Conservation (phyloP, 2,329 filamentous ascomycete genomes). For the Saccharata proteae region DNA sequence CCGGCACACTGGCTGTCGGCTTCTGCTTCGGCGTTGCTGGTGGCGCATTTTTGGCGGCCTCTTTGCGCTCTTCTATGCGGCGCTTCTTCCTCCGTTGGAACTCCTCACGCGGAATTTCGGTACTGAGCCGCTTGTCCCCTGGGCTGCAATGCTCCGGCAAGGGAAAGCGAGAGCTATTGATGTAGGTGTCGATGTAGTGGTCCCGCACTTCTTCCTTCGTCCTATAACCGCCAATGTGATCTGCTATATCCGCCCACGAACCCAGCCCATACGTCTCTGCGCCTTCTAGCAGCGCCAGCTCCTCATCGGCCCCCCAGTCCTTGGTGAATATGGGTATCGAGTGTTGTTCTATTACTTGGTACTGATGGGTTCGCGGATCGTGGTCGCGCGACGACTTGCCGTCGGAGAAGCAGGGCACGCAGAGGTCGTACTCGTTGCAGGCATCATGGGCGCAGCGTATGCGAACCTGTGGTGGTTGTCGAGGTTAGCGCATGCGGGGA, state of each 20-base stretch:
- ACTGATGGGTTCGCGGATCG: conserved; percentile 75
- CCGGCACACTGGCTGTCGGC: conserved; percentile 85
- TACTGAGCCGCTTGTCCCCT: conserved; percentile 63
- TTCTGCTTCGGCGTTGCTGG: conserved; percentile 86
- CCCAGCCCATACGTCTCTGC: conserved; percentile 93
- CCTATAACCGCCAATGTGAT: conserved; percentile 92
- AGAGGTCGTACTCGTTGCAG: conserved; percentile 93
- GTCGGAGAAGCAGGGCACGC: conserved; percentile 84
- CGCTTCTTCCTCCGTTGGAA: conserved; percentile 90
- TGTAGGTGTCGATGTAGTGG: conserved; percentile 81
- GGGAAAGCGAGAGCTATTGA: conserved; percentile 74
- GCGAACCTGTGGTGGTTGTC: conserved; percentile 54
- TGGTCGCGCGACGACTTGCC: conserved; percentile 73
- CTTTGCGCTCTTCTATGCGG: conserved; percentile 82
- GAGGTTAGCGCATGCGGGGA: conserved; percentile 5
- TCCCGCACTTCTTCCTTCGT: conserved; percentile 92
- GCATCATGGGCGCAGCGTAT: conserved; percentile 76
- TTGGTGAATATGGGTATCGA: conserved; percentile 91
- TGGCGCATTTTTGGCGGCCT: conserved; percentile 71
- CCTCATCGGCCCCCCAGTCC: conserved; percentile 96
- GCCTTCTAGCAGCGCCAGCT: conserved; percentile 83
- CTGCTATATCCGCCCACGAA: conserved; percentile 95
- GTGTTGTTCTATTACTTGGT: conserved; percentile 93
- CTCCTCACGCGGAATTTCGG: conserved; percentile 74
- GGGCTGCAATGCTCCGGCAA: conserved; percentile 79